Base-by-base conservation (phyloP, 2,329 filamentous ascomycete genomes). In the Paradendryphiella salina region DNA sequence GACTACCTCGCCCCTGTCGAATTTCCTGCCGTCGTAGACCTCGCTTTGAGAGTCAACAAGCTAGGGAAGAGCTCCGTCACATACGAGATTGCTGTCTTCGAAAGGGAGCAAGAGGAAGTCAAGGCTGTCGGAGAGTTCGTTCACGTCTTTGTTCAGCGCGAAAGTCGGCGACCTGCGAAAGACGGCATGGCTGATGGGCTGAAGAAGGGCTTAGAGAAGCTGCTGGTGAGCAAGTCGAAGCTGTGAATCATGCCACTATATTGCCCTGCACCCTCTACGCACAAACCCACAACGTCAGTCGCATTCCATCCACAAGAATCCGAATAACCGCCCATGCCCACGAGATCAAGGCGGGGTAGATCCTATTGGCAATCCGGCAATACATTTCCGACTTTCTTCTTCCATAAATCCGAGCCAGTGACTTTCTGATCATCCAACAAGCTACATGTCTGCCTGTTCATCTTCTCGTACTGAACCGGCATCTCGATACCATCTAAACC, bases 21-120 rank as follows among this genome's bases (percentile, higher is more conserved):
- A 3, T 96, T 93, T 64, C 93, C 93, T 0, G 86, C 87, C 29
- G 80, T 91, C 3, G 82, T 95, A 0, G 90, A 96, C 61, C 79
- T 96, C 4, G 89, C 86, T 1, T 74, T 97, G 35, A 82, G 91
- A 10, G 90, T 96, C 29, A 88, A 87, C 60, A 92, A 87, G 72
- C 80, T 97, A 6, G 91, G 92, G 3, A 88, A 84, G 61, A 90
- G 89, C 20, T 96, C 90, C 65, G 91, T 96, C 7, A 89, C 85
- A 10, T 97, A 96, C 67, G 93, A 97, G 69, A 84, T 96, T 51
- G 94, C 85, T 0, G 80, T 97, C 1, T 97, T 96, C 65, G 86
- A 90, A 68, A 80, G 83, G 52, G 89, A 87, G 0, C 76, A 85
- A 2, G 84, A 89, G 1, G 77, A 82, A 15, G 89, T 94, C 8